Evolutionary conservation across 768 basidiomycete genomes (phyloP).

Genomic region (Pulveroboletus sp.): DNA sequence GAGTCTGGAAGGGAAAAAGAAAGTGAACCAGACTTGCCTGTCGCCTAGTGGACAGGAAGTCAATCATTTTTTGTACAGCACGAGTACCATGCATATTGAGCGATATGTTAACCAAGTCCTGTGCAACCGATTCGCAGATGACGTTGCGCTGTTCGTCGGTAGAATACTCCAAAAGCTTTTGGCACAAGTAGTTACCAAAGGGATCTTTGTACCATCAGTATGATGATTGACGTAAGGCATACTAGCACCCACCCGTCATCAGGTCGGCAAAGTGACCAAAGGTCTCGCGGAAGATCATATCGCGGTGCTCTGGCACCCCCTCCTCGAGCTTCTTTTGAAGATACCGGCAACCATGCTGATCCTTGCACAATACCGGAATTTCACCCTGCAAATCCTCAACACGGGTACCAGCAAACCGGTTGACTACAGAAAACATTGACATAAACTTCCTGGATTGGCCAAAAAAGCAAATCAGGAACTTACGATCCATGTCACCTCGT

Average conservation of each 20-base stretch:
- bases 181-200: conserved; percentile 98
- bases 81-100: conserved; percentile 99
- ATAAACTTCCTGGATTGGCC: background rate
- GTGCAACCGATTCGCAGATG: conserved; percentile 96
- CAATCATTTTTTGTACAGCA: conserved; percentile 99
- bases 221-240: background rate
- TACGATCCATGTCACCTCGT: conserved; percentile 86
- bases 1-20: conserved; percentile 45
- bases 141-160: conserved; percentile 96
- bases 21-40: conserved; percentile 59
- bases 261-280: conserved; percentile 96
- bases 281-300: conserved; percentile 99
- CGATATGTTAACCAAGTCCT: conserved; percentile 96
- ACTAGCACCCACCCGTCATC: conserved; percentile 74
- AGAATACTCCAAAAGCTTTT: conserved; percentile 94
- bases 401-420: conserved; percentile 93
- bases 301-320: conserved; percentile 89
- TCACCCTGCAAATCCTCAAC: conserved; percentile 95
- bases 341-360: conserved; percentile 98
- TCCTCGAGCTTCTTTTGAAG: conserved; percentile 99
- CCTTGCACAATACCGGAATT: conserved; percentile 91
- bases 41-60: conserved; percentile 91
- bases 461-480: conserved; percentile 41
- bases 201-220: conserved; percentile 56
- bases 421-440: conserved; percentile 48